Percentiles rank a stretch among this genome's conserved stretches.
phyloP scores from a whole-genome alignment of 2,329 filamentous ascomycete genomes.

The Iodosphaeria phyllophila region DNA sequence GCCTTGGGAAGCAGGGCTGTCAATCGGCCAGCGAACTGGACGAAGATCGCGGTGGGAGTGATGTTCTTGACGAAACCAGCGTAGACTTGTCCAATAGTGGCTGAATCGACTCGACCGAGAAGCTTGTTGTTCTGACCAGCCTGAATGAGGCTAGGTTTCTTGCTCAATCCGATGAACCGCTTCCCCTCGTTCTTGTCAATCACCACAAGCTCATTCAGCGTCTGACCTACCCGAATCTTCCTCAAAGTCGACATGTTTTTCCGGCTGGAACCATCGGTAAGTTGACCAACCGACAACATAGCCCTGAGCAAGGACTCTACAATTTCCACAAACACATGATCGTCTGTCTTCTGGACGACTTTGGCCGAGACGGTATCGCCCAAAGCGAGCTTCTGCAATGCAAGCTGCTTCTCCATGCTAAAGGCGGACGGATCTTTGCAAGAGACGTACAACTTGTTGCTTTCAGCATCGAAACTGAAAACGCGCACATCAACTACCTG shows the following conservation, averaged over 20 bases:
- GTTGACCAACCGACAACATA: slow-evolving; percentile 55
- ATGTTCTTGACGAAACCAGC: slow-evolving; percentile 76
- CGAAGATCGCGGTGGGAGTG: slow-evolving; percentile 61
- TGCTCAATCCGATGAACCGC: slow-evolving; percentile 56
- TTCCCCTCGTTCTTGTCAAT: slow-evolving; percentile 71
- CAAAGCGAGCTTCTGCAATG: slow-evolving; percentile 53
- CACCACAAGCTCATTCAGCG: slow-evolving; percentile 62
- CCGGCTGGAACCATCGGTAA: slow-evolving; percentile 66
- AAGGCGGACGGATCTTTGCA: slow-evolving; percentile 79
- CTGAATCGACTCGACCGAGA: slow-evolving; percentile 51
- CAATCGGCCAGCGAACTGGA: slow-evolving; percentile 68
- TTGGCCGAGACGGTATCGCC: slow-evolving; percentile 62
- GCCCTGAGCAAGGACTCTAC: slow-evolving; percentile 58
- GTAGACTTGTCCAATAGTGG: slow-evolving; percentile 47
- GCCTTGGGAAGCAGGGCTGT: slow-evolving; percentile 66
- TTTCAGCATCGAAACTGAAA: slow-evolving; percentile 57
- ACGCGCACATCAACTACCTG: slow-evolving; percentile 86
- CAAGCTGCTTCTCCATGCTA: slow-evolving; percentile 55
- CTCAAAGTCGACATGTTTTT: slow-evolving; percentile 58
- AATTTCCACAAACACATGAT: slow-evolving; percentile 62
- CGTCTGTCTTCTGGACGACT: slow-evolving; percentile 63
- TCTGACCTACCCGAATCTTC: slow-evolving; percentile 70
- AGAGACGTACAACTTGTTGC: slow-evolving; percentile 62
- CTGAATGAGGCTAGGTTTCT: slow-evolving; percentile 67
- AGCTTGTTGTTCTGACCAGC: slow-evolving; percentile 56